A percentile compares a stretch with the other conserved stretches of the same genome.
phyloP scores from a whole-genome alignment of 331 rosid genomes.

The Malus hybrid region DNA sequence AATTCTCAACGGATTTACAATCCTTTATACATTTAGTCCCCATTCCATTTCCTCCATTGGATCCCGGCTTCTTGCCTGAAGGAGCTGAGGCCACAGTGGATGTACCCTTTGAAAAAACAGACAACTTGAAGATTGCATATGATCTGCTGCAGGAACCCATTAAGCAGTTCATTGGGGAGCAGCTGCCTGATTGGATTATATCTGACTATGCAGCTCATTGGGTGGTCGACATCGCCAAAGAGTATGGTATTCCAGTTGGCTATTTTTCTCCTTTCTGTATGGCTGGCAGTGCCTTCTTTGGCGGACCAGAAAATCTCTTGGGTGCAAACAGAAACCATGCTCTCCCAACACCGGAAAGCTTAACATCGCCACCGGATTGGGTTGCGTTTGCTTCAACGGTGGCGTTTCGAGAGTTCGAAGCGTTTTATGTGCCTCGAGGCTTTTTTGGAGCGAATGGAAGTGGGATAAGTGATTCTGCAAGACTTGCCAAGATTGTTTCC shows the following conservation, averaged over 20 bases:
- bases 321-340: not conserved
- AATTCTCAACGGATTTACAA: conserved; percentile 19
- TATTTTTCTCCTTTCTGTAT: conserved; percentile 15
- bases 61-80: conserved; percentile 15
- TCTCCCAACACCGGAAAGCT: not conserved
- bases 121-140: conserved; percentile 9
- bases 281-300: not conserved
- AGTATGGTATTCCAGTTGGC: conserved; percentile 10
- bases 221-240: conserved; percentile 28
- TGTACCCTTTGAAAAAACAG: conserved; percentile 30
- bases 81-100: conserved; percentile 43
- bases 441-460: not conserved
- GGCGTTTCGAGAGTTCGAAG: conserved; percentile 8
- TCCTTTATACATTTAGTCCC: conserved; percentile 7
- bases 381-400: conserved; percentile 17
- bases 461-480: conserved; percentile 11
- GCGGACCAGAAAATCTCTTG: not conserved
- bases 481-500: conserved; percentile 3
- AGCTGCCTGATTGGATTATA: conserved; percentile 27
- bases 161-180: conserved; percentile 12
- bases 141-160: conserved; percentile 12
- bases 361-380: conserved; percentile 12
- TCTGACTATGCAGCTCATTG: conserved; percentile 24
- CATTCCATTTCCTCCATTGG: conserved; percentile 22
- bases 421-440: not conserved